A percentile compares a stretch with the other conserved stretches of the same genome.
Conservation (phyloP, 1,284 basidiomycete genomes). For the Sphagnurus paluster region DNA sequence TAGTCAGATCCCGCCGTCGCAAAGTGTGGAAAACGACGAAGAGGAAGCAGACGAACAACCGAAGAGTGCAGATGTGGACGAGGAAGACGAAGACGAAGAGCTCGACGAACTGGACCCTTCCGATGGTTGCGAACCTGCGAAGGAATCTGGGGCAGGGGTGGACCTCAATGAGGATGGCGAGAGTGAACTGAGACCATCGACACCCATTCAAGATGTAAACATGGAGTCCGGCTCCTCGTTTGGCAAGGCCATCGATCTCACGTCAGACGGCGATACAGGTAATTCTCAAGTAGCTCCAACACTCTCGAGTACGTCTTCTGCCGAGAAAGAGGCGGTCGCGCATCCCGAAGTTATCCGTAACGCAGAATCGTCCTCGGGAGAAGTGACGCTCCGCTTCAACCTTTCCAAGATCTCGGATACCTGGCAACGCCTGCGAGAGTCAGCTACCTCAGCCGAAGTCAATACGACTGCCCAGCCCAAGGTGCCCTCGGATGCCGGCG, state of each 20-base stretch:
- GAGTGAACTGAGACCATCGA: no score
- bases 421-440: constrained; percentile 31
- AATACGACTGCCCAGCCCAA: not conserved
- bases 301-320: constrained; percentile 17
- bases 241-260: constrained; percentile 26
- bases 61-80: constrained; percentile 12
- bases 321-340: constrained; percentile 17
- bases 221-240: not conserved
- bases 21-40: constrained; percentile 18
- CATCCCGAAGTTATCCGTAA: constrained; percentile 49
- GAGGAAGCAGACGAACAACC: constrained; percentile 12
- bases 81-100: constrained; percentile 17
- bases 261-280: constrained; percentile 29
- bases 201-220: not conserved
- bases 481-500: constrained; percentile 51
- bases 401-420: constrained; percentile 36
- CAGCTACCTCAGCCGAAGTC: not conserved
- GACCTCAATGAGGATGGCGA: no score
- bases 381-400: constrained; percentile 48
- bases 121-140: not conserved
- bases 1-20: constrained; percentile 28
- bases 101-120: not conserved
- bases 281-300: constrained; percentile 12
- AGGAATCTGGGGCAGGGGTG: not conserved
- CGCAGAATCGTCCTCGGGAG: constrained; percentile 27